phyloP scores from a whole-genome alignment of 2,329 filamentous ascomycete genomes.

The Paecilomyces variotii region DNA sequence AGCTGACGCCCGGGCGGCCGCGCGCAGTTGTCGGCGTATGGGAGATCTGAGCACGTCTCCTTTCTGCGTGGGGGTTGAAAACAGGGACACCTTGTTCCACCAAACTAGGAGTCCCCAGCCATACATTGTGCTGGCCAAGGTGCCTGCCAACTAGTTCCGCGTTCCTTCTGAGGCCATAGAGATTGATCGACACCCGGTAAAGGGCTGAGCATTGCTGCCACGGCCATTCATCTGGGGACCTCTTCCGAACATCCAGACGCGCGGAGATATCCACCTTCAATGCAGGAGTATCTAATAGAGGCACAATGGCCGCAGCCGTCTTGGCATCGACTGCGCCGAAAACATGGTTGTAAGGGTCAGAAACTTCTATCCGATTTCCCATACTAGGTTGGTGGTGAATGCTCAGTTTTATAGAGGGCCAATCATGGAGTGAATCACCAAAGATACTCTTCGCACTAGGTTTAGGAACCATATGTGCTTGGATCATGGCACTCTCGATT shows the following conservation, averaged over 20 bases:
- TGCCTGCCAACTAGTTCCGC: constrained; percentile 59
- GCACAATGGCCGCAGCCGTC: constrained; percentile 60
- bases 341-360: constrained; percentile 61
- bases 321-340: constrained; percentile 69
- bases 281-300: constrained; percentile 60
- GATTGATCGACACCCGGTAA: constrained; percentile 61
- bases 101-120: constrained; percentile 57
- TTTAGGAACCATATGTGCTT: constrained; percentile 62
- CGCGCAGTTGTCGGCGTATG: constrained; percentile 14
- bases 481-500: constrained; percentile 59
- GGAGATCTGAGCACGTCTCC: constrained; percentile 35
- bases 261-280: constrained; percentile 63
- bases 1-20: constrained; percentile 21
- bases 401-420: constrained; percentile 67
- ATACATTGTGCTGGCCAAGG: constrained; percentile 58
- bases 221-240: constrained; percentile 53
- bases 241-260: constrained; percentile 60
- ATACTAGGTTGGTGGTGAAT: constrained; percentile 54
- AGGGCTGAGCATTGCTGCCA: constrained; percentile 55
- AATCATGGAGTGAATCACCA: constrained; percentile 45
- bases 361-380: constrained; percentile 58
- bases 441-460: constrained; percentile 54
- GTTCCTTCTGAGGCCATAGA: constrained; percentile 68
- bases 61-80: constrained; percentile 64
- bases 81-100: constrained; percentile 62